These are phyloP conservation scores for Platanus orientalis DNA, from an alignment of 164 flowering plant species.

Conservation along the genomic window DNA sequence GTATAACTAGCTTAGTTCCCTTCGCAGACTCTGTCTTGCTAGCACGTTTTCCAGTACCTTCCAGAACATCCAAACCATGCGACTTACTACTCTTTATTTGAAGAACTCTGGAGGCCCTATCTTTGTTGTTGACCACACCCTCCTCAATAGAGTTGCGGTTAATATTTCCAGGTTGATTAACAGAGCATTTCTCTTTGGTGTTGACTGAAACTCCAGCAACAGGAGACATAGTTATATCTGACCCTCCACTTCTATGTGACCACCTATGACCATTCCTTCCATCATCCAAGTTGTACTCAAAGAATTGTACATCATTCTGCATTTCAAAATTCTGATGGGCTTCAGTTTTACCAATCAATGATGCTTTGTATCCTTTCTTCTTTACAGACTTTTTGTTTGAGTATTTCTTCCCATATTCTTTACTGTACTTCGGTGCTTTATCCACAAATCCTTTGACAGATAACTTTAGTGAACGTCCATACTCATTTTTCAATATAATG, in stretches of 20 bases:
- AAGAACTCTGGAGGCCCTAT: slow-evolving; percentile 32
- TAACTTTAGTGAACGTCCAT: slow-evolving; percentile 69
- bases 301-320: slow-evolving; percentile 29
- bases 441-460: slow-evolving; percentile 70
- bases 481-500: slow-evolving; percentile 24
- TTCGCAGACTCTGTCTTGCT: slow-evolving; percentile 50
- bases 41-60: slow-evolving; percentile 37
- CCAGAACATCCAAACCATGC: slow-evolving; percentile 32
- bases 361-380: slow-evolving; percentile 46
- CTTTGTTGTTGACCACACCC: slow-evolving; percentile 34
- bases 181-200: slow-evolving; percentile 37
- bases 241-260: slow-evolving; percentile 33
- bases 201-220: slow-evolving; percentile 32
- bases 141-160: slow-evolving; percentile 51
- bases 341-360: slow-evolving; percentile 26
- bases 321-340: slow-evolving; percentile 33
- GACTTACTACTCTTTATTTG: slow-evolving; percentile 42
- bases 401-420: slow-evolving; percentile 64
- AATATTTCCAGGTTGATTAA: slow-evolving; percentile 49
- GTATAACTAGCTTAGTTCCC: slow-evolving; percentile 82
- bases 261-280: slow-evolving; percentile 35
- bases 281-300: slow-evolving; percentile 33
- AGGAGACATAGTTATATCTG: slow-evolving; percentile 30
- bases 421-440: slow-evolving; percentile 56
- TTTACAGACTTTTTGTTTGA: slow-evolving; percentile 48